Base-by-base conservation (phyloP, 306 rosid genomes). In the Purshia tridentata region DNA sequence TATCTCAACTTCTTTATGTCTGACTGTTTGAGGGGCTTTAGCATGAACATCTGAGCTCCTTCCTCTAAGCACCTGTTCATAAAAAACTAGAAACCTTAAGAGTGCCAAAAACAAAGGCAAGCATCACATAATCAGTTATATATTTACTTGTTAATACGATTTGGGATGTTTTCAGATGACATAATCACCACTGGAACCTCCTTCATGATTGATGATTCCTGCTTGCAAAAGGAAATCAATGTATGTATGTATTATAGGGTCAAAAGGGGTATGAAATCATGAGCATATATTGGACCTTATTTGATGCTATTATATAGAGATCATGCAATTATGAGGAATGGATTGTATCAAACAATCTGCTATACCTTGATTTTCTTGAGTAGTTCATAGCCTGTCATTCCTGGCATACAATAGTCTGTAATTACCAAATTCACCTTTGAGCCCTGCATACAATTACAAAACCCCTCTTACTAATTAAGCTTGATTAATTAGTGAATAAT, bases 391-490 rank as follows among this genome's bases (percentile, higher is more conserved):
- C 98, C 98, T 55, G 98, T 83, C 98, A 93, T 93, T 74, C 98
- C 96, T 46, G 96, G 98, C 98, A 93, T 93, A 70, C 96, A 89
- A 39, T 93, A 93, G 81, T 93, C 98, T 70, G 97, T 93, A 76
- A 93, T 89, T 9, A 93, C 70, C 88, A 93, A 70, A 72, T 91
- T 91, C 29, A 93, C 96, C 83, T 88, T 89, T 61, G 96, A 85
- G 29, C 78, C 78, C 98, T 91, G 74, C 77, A 82, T 78, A 70
- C 22, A 10, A 53, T 18, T 5, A 69, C 63, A 52, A 48, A 14
- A 22, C 23, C 54, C 29, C 18, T 35, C 18, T 62, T 3, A 35
- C 51, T 19, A 9, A 16, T 29, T 69, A 63, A 20, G 14, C 41
- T 9, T 20, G 11, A 70, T 22, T 6, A 6, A 55, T 1, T 55